Conservation (phyloP, 768 basidiomycete genomes). For the Tricholomella constricta region DNA sequence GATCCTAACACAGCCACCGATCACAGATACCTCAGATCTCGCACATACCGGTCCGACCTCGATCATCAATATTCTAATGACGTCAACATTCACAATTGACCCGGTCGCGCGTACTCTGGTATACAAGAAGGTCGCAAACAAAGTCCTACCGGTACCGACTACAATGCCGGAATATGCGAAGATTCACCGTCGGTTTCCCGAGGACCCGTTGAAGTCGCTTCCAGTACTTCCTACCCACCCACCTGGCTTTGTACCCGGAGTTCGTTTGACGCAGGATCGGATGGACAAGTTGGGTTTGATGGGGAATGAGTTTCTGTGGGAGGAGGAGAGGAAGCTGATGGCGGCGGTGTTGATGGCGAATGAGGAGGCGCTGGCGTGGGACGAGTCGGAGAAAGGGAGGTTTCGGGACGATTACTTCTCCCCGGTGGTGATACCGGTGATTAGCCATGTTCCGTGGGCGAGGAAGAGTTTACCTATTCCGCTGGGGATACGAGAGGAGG, state of each 20-base stretch:
- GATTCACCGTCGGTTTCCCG: constrained; percentile 19
- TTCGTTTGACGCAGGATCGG: constrained; percentile 22
- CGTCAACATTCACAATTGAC: constrained; percentile 9
- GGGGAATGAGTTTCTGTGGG: constrained; percentile 24
- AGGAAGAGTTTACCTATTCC: constrained; percentile 34
- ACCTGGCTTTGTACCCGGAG: constrained; percentile 18
- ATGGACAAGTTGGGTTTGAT: constrained; percentile 22
- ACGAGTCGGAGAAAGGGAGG: constrained; percentile 21
- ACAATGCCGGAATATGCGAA: constrained; percentile 14
- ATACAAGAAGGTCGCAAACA: no score
- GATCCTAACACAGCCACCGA: no score
- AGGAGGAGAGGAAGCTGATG: constrained; percentile 14
- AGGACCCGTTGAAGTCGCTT: constrained; percentile 26
- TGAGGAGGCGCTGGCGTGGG: constrained; percentile 31
- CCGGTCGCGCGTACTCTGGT: background rate
- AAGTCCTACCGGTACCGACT: constrained; percentile 19
- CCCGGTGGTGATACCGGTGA: no score
- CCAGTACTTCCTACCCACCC: constrained; percentile 13
- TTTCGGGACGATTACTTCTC: constrained; percentile 26
- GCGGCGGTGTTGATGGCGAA: constrained; percentile 16
- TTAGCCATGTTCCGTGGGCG: constrained; percentile 34
- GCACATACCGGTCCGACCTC: background rate
- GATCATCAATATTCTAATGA: background rate
- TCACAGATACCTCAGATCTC: background rate
- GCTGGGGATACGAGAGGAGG: constrained; percentile 25